Base-by-base conservation (phyloP, 306 rosid species). In the Cicer judaicum region DNA sequence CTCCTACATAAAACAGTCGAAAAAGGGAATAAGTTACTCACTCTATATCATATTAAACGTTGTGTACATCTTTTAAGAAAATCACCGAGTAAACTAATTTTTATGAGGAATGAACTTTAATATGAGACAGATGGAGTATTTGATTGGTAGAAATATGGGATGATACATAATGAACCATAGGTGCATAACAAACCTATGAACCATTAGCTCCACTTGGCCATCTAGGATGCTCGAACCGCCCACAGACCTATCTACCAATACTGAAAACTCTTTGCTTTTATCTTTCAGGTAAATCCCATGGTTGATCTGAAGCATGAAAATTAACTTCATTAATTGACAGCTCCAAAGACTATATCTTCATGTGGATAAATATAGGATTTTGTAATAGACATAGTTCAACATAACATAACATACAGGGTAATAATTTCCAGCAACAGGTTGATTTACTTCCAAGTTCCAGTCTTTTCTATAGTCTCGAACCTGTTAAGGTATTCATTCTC, bases 371-470 rank as follows among this genome's bases (percentile, higher is more conserved):
- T 41, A 53, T 55, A 44, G 46, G 68, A 49, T 19, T n/a, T 38
- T 60, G 38, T 60, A 73, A 60, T 41, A 39, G 13, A 62, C 44
- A 24, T 62, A 72, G 67, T 68, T 63, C 39, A 57, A 70, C 16
- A 48, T 34, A 57, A 70, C 16, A 48, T 34, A 67, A 81, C 87
- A 71, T 89, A 93, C 97, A 7, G 98, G 98, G 74, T 86, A 93
- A 85, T 93, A 93, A 83, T 93, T 93, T 86, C 98, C 97, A 14
- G 98, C 96, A 48, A 90, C 86, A 7, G 98, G 98, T 81, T 93
- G 93, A 64, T 87, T 90, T 67, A 88, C 89, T 86, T 90, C 75
- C 78, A 93, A 87, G 57, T 86, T 10, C 98, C 98, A 93, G 76
- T 93, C 97, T 80, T 84, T 82, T 63, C 97, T 78, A 6, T 86